A percentile compares a stretch with the other conserved stretches of the same genome.
Conservation (phyloP, 257 asterid species). For the Nicotiana tomentosiformis region DNA sequence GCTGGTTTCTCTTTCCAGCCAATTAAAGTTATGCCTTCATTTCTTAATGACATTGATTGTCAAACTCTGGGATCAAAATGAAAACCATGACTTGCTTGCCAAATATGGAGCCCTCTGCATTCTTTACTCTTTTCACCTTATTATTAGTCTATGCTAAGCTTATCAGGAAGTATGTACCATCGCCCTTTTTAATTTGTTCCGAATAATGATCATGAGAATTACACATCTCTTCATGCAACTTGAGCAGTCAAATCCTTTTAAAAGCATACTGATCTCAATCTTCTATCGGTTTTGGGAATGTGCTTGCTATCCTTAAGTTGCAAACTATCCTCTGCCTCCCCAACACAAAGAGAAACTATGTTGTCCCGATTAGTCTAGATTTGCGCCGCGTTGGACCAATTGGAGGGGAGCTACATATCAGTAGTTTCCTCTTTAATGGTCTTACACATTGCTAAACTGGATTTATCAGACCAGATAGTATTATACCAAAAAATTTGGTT, state of each 20-base stretch:
- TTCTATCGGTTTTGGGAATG: neutral
- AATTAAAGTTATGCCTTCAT: slow-evolving; percentile 48
- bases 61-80: slow-evolving; percentile 32
- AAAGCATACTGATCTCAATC: neutral
- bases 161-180: neutral
- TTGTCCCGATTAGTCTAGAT: too few species aligned
- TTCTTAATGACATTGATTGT: slow-evolving; percentile 40
- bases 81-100: neutral
- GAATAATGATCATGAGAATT: neutral
- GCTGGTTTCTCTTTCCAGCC: slow-evolving; percentile 66
- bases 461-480: too few species aligned
- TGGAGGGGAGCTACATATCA: too few species aligned
- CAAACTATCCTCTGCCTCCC: too few species aligned
- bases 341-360: too few species aligned
- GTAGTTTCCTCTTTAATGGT: too few species aligned
- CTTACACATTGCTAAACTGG: too few species aligned
- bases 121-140: neutral
- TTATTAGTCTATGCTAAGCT: neutral
- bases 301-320: neutral
- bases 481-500: too few species aligned
- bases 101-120: neutral
- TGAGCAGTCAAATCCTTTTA: neutral
- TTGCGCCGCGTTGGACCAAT: too few species aligned
- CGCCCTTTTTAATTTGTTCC: neutral
- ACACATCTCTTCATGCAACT: neutral